Conservation (phyloP, 2,329 filamentous ascomycete species). For the Xylariaceae sp. region DNA sequence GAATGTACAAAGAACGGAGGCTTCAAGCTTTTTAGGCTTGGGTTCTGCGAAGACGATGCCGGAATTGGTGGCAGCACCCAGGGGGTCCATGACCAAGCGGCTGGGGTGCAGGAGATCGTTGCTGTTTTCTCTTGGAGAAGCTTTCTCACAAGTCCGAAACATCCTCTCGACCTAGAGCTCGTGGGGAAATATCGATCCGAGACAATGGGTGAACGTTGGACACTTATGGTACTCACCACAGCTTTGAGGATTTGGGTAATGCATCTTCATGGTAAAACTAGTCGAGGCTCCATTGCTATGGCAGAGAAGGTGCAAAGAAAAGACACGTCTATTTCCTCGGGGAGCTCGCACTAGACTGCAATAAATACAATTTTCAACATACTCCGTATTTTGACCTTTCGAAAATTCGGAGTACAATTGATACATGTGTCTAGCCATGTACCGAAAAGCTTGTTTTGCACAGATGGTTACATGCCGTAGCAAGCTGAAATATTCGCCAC, state of each 20-base stretch:
- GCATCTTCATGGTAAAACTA: slow-evolving; percentile 3
- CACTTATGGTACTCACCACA: slow-evolving; percentile 9
- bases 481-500: too few relatives aligned
- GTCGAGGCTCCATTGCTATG: neutral
- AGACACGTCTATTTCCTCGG: too few relatives aligned
- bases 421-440: too few relatives aligned
- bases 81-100: neutral
- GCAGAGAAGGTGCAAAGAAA: neutral
- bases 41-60: neutral
- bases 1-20: slow-evolving; percentile 9
- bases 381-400: too few relatives aligned
- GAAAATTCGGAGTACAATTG: too few relatives aligned
- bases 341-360: too few relatives aligned
- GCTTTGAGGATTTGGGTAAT: slow-evolving; percentile 11
- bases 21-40: slow-evolving; percentile 7
- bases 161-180: slow-evolving; percentile 10
- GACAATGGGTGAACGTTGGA: slow-evolving; percentile 8
- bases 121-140: slow-evolving; percentile 9
- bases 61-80: neutral
- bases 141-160: slow-evolving; percentile 7
- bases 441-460: too few relatives aligned
- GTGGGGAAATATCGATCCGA: slow-evolving; percentile 4
- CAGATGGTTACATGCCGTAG: too few relatives aligned
- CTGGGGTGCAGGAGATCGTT: neutral
- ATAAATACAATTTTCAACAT: too few relatives aligned